Percentiles rank a stretch among this genome's conserved stretches.
These are phyloP conservation scores for Xylaria grammica DNA, from an alignment of 495 filamentous ascomycete genomes.

Conservation along the genomic window DNA sequence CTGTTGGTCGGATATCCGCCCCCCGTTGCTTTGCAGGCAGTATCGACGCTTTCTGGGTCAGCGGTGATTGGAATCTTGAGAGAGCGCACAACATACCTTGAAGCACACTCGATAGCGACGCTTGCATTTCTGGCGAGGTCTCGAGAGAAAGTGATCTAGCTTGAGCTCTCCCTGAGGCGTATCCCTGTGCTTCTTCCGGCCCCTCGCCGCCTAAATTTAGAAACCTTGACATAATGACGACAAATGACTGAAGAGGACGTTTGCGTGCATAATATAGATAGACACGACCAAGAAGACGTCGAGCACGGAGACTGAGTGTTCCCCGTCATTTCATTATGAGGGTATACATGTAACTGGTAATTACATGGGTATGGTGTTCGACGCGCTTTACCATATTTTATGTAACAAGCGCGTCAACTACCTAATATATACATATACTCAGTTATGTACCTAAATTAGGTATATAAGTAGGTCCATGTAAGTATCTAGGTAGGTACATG, in stretches of 20 bases:
- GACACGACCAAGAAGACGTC: not conserved
- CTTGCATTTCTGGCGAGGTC: conserved; percentile 21
- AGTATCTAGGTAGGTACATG: too few relatives aligned
- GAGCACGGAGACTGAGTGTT: not conserved
- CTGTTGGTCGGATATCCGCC: conserved; percentile 48
- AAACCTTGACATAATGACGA: conserved; percentile 13
- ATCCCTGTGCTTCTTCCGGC: conserved; percentile 2
- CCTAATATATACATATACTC: too few relatives aligned
- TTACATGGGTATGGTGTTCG: not conserved
- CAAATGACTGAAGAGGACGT: not conserved
- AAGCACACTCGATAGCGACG: conserved; percentile 30
- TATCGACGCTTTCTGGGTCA: conserved; percentile 48
- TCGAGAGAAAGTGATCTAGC: conserved; percentile 2
- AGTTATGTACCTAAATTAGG: too few relatives aligned
- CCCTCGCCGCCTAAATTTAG: not conserved
- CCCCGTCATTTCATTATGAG: not conserved
- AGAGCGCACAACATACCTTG: conserved; percentile 23
- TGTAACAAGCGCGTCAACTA: not conserved
- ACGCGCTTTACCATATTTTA: not conserved
- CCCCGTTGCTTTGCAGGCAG: conserved; percentile 54
- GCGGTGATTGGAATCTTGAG: conserved; percentile 10
- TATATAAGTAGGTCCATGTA: too few relatives aligned
- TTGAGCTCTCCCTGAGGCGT: conserved; percentile 1
- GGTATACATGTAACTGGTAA: not conserved
- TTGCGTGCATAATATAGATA: not conserved